These are phyloP conservation scores for Fusarium subglutinans DNA, from an alignment of 2,329 filamentous ascomycete species.

Conservation along the genomic window DNA sequence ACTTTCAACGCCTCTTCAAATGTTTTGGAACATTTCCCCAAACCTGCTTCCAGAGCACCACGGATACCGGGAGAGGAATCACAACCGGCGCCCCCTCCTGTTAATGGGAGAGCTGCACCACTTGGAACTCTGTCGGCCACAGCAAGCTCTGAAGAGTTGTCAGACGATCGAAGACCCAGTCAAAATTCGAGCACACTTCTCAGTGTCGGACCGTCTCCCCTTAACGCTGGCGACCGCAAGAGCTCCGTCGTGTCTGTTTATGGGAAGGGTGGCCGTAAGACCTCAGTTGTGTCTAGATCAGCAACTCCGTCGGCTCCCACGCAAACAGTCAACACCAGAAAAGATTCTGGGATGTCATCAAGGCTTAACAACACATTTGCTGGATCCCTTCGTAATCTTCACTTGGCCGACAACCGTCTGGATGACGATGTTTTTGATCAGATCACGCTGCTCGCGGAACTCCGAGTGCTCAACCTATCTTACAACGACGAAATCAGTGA, in stretches of 20 bases:
- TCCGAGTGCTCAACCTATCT: constrained; percentile 89
- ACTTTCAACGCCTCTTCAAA: constrained; percentile 96
- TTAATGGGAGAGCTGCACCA: constrained; percentile 53
- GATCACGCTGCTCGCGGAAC: constrained; percentile 80
- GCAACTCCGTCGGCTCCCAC: constrained; percentile 60
- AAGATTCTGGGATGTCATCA: constrained; percentile 88
- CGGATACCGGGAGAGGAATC: constrained; percentile 65
- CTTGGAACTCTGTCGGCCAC: constrained; percentile 62
- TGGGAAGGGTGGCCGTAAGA: constrained; percentile 82
- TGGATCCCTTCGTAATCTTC: constrained; percentile 82
- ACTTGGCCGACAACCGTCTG: constrained; percentile 91
- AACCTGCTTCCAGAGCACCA: constrained; percentile 76
- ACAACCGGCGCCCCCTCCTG: constrained; percentile 46
- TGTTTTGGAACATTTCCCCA: constrained; percentile 88
- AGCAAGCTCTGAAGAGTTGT: constrained; percentile 81
- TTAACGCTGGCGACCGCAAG: constrained; percentile 73
- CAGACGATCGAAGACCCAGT: constrained; percentile 78
- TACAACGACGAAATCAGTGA: constrained; percentile 92
- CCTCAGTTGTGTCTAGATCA: constrained; percentile 79
- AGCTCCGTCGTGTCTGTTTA: constrained; percentile 85
- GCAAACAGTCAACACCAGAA: constrained; percentile 68
- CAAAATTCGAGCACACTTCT: constrained; percentile 81
- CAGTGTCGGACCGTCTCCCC: constrained; percentile 79
- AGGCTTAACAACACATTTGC: constrained; percentile 88
- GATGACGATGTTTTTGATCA: constrained; percentile 97